Evolutionary conservation across 495 filamentous ascomycete genomes (phyloP), one percentile per base, ranked within the genome.

Genomic region (Neurospora sp.): DNA sequence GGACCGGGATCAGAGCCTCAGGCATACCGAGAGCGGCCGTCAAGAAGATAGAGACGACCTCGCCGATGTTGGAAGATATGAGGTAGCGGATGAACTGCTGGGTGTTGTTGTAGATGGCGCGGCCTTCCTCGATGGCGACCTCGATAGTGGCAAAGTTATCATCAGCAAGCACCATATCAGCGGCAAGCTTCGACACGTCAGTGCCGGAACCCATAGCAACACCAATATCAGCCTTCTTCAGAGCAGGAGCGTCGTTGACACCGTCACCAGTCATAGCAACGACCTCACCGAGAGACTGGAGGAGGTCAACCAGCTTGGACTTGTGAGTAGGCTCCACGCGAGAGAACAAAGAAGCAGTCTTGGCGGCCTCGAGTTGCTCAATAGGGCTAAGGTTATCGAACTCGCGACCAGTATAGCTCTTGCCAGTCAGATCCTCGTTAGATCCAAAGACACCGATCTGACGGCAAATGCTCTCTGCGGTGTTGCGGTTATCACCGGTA

Each of bases 251-350:
- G 84, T 99, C 96, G 79, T 99, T 99, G 82, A 99, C 96, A 80
- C 96, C 96, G 81, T 99, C 96, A 77, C 96, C 96, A 73, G 96
- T 99, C 96, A 99, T 99, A 74, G 96, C 96, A 73, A 99, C 96
- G 37, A 99, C 96, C 80, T 98, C 93, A 74, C 93, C 93, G 74
- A 92, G 84, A 36, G 92, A 92, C 82, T 99, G 96, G 72, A 99
- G 91, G 38, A 98, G 90, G 82, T 99, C 96, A 59, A 99, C 95
- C 37, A 99, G 89, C 83, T 92, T 93, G 8, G 92, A 95, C 86
- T 99, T 99, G 86, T 99, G 96, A 37, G 85, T 87, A 45, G 96
- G 96, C 82, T 99, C 96, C 36, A 96, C 97, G 70, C 96, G 90
- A n/a, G 96, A 98, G 86, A 99, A 98, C 13, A 99, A 86, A 48